A percentile compares a stretch with the other conserved stretches of the same genome.
These are phyloP conservation scores for Hortaea werneckii DNA, from an alignment of 2,329 filamentous ascomycete genomes.

Conservation along the genomic window DNA sequence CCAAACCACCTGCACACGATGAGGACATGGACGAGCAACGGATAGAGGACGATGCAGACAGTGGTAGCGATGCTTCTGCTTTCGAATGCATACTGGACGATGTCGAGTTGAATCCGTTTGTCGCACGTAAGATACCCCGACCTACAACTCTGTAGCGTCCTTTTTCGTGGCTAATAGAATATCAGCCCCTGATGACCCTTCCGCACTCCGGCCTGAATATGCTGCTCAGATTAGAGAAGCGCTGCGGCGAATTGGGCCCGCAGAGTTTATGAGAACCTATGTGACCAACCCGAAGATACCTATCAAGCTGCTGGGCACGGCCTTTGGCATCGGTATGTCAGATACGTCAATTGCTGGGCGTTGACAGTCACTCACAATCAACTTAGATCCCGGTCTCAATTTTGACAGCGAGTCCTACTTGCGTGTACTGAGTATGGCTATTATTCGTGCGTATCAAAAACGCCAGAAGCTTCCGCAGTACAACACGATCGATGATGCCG, in stretches of 20 bases:
- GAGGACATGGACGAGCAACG: not conserved
- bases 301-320: conserved; percentile 74
- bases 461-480: conserved; percentile 68
- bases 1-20: not conserved
- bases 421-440: conserved; percentile 61
- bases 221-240: not conserved
- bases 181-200: not conserved
- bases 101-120: conserved; percentile 6
- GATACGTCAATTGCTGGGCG: too few relatives aligned
- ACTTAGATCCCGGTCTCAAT: conserved; percentile 42
- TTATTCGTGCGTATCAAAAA: conserved; percentile 71
- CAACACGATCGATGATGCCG: conserved; percentile 83
- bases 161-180: too few relatives aligned
- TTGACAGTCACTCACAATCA: too few relatives aligned
- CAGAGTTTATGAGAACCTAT: conserved; percentile 64
- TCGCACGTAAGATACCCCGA: not conserved
- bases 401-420: conserved; percentile 65
- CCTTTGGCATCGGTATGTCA: conserved; percentile 56
- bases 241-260: conserved; percentile 49
- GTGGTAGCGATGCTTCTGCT: conserved; percentile 1
- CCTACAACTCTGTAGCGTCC: not conserved
- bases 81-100: conserved; percentile 6
- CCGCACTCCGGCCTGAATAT: not conserved
- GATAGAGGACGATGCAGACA: conserved; percentile 3
- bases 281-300: conserved; percentile 57